A percentile compares a stretch with the other conserved stretches of the same genome.
Conservation (phyloP, 495 filamentous ascomycete genomes). For the Recurvomyces mirabilis region DNA sequence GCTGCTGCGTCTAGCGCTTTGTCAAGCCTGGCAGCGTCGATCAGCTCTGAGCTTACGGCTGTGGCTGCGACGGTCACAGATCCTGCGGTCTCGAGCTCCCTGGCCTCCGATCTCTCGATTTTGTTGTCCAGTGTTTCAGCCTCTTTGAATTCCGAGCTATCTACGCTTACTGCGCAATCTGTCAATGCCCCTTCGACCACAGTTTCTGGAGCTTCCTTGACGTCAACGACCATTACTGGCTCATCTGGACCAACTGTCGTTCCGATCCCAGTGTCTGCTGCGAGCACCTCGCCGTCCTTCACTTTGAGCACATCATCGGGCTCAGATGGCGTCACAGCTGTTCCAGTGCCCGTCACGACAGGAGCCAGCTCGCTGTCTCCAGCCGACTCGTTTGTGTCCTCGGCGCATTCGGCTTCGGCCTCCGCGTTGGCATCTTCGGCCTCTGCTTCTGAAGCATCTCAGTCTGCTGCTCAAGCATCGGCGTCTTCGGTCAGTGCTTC, state of each 20-base stretch:
- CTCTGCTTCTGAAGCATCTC: no score
- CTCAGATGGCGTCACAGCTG: neutral
- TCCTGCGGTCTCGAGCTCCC: slow-evolving; percentile 8
- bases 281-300: neutral
- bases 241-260: slow-evolving; percentile 3
- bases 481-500: slow-evolving; percentile 3
- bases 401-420: no score
- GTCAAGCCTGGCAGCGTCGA: slow-evolving; percentile 13
- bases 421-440: neutral
- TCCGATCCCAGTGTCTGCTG: slow-evolving; percentile 1
- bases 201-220: neutral
- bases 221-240: slow-evolving; percentile 5
- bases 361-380: no score
- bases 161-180: slow-evolving; percentile 1
- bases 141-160: slow-evolving; percentile 11
- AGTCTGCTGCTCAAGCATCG: no score
- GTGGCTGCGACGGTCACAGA: slow-evolving; percentile 20
- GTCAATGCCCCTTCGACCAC: slow-evolving; percentile 2
- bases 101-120: slow-evolving; percentile 16
- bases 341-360: slow-evolving; percentile 5
- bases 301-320: slow-evolving; percentile 11
- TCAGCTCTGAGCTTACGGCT: slow-evolving; percentile 15
- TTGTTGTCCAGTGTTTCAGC: slow-evolving; percentile 14
- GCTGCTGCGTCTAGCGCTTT: slow-evolving; percentile 11
- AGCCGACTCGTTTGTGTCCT: no score